A percentile compares a stretch with the other conserved stretches of the same genome.
phyloP scores from a whole-genome alignment of 805 yeast species.

The Zygoascus ofunaensis region DNA sequence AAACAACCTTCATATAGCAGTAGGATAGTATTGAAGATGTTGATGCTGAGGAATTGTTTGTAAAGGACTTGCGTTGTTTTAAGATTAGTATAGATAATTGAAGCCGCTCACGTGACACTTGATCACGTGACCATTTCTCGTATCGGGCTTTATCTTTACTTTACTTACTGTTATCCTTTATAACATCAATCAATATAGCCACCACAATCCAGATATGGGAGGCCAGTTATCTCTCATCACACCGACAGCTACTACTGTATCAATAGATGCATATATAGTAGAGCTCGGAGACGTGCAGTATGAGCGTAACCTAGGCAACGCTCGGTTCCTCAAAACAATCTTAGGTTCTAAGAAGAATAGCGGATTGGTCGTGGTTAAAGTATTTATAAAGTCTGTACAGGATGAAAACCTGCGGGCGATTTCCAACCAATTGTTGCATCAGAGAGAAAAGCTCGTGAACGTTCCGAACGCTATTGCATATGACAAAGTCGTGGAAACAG shows the following conservation, averaged over 20 bases:
- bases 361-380: constrained; percentile 69
- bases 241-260: constrained; percentile 79
- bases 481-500: constrained; percentile 70
- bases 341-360: constrained; percentile 41
- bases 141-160: no score
- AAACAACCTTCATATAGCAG: neutral
- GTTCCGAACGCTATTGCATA: constrained; percentile 63
- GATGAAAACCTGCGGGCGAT: constrained; percentile 19
- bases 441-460: constrained; percentile 34
- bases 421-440: constrained; percentile 13
- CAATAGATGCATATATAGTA: constrained; percentile 80
- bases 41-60: no score
- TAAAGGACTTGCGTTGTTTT: no score
- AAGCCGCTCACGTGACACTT: no score
- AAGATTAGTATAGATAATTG: no score
- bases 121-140: no score
- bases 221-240: constrained; percentile 76
- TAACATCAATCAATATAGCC: neutral
- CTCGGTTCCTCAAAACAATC: constrained; percentile 79
- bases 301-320: constrained; percentile 62
- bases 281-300: constrained; percentile 70
- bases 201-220: constrained; percentile 49
- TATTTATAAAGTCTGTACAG: constrained; percentile 66
- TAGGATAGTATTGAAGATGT: no score
- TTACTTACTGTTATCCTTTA: neutral